Evolutionary conservation across 2,329 filamentous ascomycete species (phyloP).

Genomic region (Calonectria leucothoes): DNA sequence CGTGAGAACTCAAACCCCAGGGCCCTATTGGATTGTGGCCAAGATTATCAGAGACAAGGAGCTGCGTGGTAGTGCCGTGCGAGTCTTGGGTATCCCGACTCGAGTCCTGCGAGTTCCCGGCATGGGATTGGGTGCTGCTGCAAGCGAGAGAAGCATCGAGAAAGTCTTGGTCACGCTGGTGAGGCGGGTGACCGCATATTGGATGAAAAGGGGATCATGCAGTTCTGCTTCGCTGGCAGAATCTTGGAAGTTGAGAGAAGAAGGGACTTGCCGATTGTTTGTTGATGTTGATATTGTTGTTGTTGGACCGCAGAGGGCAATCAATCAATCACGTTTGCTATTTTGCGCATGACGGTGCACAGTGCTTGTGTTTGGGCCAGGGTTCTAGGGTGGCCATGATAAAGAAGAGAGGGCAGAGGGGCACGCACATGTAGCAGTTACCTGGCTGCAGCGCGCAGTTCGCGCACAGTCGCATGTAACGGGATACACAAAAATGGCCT

Average conservation of each 20-base stretch:
- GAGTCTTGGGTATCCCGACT: constrained; percentile 33
- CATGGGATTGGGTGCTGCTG: constrained; percentile 22
- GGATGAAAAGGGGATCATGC: constrained; percentile 4
- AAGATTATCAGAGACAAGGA: constrained; percentile 15
- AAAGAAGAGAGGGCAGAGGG: background rate
- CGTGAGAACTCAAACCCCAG: background rate
- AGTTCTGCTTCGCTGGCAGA: constrained; percentile 17
- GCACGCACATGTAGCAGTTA: constrained; percentile 2
- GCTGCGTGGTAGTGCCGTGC: constrained; percentile 17
- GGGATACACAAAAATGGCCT: background rate
- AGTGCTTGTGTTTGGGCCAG: background rate
- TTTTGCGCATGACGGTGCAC: constrained; percentile 1
- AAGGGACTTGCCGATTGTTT: background rate
- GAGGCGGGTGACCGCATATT: constrained; percentile 10
- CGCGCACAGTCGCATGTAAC: background rate
- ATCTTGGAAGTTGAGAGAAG: background rate
- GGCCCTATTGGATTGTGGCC: constrained; percentile 25
- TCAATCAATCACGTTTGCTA: background rate
- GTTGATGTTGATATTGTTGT: background rate
- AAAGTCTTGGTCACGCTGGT: constrained; percentile 24
- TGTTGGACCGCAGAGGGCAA: background rate
- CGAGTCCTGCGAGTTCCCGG: background rate
- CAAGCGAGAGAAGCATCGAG: constrained; percentile 25
- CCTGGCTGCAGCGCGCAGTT: background rate
- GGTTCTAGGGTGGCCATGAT: background rate